phyloP scores from a whole-genome alignment of 2,329 filamentous ascomycete genomes.

The Thielaviopsis ethacetica region DNA sequence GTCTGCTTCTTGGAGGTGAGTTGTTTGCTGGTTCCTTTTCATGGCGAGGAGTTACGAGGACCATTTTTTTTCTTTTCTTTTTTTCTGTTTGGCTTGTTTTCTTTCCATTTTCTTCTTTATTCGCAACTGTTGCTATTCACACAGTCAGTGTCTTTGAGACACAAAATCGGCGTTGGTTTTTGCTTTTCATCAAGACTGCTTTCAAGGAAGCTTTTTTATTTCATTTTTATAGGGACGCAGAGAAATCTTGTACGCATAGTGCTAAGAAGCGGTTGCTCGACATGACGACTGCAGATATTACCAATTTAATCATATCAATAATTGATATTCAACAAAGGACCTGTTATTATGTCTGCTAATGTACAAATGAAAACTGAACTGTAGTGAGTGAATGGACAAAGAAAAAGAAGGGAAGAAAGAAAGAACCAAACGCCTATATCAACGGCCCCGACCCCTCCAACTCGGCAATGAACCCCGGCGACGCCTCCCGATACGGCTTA shows the following conservation, averaged over 20 bases:
- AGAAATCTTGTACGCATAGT: neutral
- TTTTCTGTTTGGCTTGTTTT: neutral
- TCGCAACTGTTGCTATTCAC: neutral
- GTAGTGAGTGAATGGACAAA: no score
- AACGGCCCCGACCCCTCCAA: slow-evolving; percentile 6
- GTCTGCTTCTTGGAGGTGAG: neutral
- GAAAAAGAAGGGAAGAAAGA: no score
- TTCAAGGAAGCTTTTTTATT: no score
- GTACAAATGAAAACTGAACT: neutral
- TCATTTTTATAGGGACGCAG: neutral
- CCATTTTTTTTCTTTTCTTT: neutral
- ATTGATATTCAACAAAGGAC: no score
- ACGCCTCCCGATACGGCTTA: neutral
- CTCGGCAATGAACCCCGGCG: slow-evolving; percentile 1
- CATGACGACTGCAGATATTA: no score
- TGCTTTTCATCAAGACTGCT: neutral
- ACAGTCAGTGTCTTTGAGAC: neutral
- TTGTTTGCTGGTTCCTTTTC: neutral
- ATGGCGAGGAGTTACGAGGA: neutral
- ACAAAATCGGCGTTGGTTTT: slow-evolving; percentile 9
- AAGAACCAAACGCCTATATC: neutral
- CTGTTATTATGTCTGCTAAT: neutral
- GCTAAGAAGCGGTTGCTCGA: no score
- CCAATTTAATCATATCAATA: no score
- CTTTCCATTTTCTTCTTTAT: neutral